Base-by-base conservation (phyloP, 805 yeast genomes). In the Maudiozyma saulgeensis region DNA sequence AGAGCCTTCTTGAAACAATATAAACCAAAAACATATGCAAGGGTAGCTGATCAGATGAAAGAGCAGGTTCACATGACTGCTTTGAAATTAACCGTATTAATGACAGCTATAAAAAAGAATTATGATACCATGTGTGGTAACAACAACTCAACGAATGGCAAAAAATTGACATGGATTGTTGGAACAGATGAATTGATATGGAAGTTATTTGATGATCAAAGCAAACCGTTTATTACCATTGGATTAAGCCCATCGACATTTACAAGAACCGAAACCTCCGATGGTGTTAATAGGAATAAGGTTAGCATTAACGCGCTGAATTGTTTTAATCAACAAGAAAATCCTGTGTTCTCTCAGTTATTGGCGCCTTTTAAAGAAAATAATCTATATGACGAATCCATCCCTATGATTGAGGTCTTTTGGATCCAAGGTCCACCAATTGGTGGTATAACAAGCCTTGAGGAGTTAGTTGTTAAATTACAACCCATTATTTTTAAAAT, bases 361-460 rank as follows among this genome's bases (percentile, higher is more conserved):
- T 56, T 82, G 11, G 65, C 77, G 0, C 78, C 81, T 1, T 71
- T 56, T 49, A 58, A 56, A 32, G 57, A 50, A 2, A 55, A 51
- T 44, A 51, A 50, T 38, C 53, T 45, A 3, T 57, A 56, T 53
- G 60, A 51, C 43, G 49, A 44, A 2, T 62, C 67, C 28, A 54
- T 51, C 13, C 73, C 77, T 2, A 62, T 74, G 66, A 64, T 70
- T 15, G 62, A 64, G 44, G 60, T 74, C 12, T 66, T 68, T 12
- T 82, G 88, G 89, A 68, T 70, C 15, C 68, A 78, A 70, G 67
- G 77, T 25, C 73, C 72, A 6, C 80, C 85, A 0, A 78, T 82
- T 26, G 87, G 87, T 11, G 89, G 89, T 7, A 82, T 82, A 21
- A 62, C 75, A 0, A 75, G 79, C 28, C 68, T 82, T 60, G 75